Percentiles rank a stretch among this genome's conserved stretches.
These are phyloP conservation scores for Nemania sp. DNA, from an alignment of 2,329 filamentous ascomycete species.

Conservation along the genomic window DNA sequence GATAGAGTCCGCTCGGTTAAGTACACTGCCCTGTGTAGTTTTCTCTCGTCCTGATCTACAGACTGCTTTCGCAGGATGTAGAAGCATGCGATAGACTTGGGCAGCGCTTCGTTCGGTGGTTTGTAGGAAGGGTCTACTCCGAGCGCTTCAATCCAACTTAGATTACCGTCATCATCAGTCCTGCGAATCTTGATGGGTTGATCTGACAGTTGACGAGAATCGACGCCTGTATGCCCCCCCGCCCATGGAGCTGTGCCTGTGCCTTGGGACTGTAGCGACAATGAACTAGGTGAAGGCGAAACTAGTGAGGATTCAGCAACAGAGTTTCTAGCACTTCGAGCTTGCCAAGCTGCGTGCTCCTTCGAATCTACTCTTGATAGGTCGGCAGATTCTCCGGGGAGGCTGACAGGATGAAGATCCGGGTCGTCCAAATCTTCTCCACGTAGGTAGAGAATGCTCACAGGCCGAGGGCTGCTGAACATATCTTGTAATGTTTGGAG, in stretches of 20 bases:
- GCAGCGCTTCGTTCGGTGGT: slow-evolving; percentile 77
- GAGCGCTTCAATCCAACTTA: slow-evolving; percentile 89
- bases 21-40: slow-evolving; percentile 88
- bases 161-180: slow-evolving; percentile 70
- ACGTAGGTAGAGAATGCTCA: slow-evolving; percentile 81
- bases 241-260: slow-evolving; percentile 67
- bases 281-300: slow-evolving; percentile 74
- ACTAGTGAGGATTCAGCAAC: slow-evolving; percentile 71
- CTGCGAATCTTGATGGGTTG: slow-evolving; percentile 65
- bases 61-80: slow-evolving; percentile 75
- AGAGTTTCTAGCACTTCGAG: slow-evolving; percentile 66
- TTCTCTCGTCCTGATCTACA: slow-evolving; percentile 63
- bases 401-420: slow-evolving; percentile 79
- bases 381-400: slow-evolving; percentile 75
- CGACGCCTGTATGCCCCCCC: slow-evolving; percentile 66
- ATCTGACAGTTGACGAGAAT: slow-evolving; percentile 63
- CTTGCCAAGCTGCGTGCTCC: slow-evolving; percentile 64
- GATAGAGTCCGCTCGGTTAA: slow-evolving; percentile 79
- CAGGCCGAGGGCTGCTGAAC: slow-evolving; percentile 85
- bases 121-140: slow-evolving; percentile 90
- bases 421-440: slow-evolving; percentile 84
- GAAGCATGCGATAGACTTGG: slow-evolving; percentile 87
- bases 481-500: slow-evolving; percentile 84
- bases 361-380: slow-evolving; percentile 65
- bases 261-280: slow-evolving; percentile 70